Evolutionary conservation across 83 land plant species (phyloP).

Genomic region (Isoetes engelmannii): DNA sequence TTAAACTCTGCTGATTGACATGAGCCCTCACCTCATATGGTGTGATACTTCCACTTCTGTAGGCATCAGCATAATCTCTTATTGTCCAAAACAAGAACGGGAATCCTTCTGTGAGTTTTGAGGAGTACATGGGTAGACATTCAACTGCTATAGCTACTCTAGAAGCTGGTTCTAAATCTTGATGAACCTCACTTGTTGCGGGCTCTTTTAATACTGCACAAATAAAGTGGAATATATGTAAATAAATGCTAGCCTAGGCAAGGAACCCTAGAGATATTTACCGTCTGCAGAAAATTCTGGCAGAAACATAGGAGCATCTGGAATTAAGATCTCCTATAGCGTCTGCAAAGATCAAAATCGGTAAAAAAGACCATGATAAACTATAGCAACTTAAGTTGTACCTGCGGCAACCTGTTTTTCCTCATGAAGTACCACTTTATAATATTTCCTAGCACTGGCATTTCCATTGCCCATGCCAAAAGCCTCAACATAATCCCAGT

Average conservation of each 20-base stretch:
- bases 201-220: constrained; percentile 21
- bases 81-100: constrained; percentile 29
- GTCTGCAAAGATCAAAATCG: constrained; percentile 1
- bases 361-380: too few species aligned
- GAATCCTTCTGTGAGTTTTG: background rate
- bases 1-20: constrained; percentile 4
- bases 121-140: constrained; percentile 18
- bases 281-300: constrained; percentile 23
- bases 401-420: constrained; percentile 20
- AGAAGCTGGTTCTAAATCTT: constrained; percentile 8
- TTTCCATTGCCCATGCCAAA: background rate
- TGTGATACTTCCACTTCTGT: constrained; percentile 22
- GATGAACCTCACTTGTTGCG: constrained; percentile 12
- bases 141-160: constrained; percentile 21
- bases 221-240: background rate
- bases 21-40: constrained; percentile 24
- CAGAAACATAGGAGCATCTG: constrained; percentile 28
- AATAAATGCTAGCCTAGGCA: background rate
- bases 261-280: background rate
- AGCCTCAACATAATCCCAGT: background rate
- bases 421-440: constrained; percentile 14
- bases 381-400: too few species aligned
- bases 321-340: constrained; percentile 16
- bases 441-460: background rate
- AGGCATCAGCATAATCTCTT: constrained; percentile 35